Evolutionary conservation across 306 rosid species (phyloP).

Genomic region (Geum urbanum): DNA sequence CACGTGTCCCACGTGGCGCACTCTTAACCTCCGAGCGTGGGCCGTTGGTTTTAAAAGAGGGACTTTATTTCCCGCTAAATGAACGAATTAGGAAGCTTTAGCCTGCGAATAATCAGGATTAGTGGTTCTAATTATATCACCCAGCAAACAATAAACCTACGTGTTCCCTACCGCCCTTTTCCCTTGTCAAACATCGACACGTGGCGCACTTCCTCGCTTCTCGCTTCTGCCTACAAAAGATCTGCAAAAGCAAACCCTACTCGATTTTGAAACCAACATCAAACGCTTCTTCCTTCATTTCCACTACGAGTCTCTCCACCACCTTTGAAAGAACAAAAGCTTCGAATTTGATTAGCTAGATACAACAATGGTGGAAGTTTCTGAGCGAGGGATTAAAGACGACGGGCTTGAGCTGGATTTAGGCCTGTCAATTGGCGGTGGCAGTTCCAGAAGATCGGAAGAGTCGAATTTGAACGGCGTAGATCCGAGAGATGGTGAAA

Average conservation of each 20-base stretch:
- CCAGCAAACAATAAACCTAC: constrained; percentile 5
- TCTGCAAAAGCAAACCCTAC: constrained; percentile 14
- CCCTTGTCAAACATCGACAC: constrained; percentile 26
- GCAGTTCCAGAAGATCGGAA: constrained; percentile 34
- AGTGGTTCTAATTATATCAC: constrained; percentile 13
- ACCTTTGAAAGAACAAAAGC: too few species aligned
- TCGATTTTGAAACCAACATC: neutral
- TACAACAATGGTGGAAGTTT: constrained; percentile 23
- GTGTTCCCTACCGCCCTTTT: constrained; percentile 33
- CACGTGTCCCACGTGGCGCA: constrained; percentile 18
- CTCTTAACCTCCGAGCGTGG: neutral
- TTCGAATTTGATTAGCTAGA: neutral
- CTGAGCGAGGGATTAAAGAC: constrained; percentile 14
- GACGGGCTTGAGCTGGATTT: constrained; percentile 66
- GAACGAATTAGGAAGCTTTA: constrained; percentile 2
- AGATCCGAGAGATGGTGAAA: constrained; percentile 7
- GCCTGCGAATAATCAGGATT: neutral
- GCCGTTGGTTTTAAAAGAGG: neutral
- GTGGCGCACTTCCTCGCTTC: constrained; percentile 15
- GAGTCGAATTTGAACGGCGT: constrained; percentile 5
- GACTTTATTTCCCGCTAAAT: constrained; percentile 24
- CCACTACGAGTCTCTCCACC: neutral
- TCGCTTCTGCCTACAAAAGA: constrained; percentile 14
- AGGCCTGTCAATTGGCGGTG: constrained; percentile 61
- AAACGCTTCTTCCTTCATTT: neutral